Evolutionary conservation across 306 rosid species (phyloP), one percentile per base, ranked within the genome.

Genomic region (Elaeagnus macrophylla): DNA sequence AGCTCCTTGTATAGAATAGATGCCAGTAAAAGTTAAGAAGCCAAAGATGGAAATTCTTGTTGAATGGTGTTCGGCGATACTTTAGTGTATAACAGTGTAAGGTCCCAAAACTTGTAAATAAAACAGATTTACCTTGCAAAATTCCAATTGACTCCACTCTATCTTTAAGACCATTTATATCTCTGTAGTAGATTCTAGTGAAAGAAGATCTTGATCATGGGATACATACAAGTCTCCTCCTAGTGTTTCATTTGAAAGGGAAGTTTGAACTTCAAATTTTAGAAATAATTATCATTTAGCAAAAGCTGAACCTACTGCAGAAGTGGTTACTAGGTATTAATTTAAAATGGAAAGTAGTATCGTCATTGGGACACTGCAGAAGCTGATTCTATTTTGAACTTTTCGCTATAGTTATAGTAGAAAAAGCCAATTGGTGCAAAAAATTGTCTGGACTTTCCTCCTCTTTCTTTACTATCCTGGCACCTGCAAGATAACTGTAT

Each of bases 11-110:
- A 39, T 38, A 25, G 39, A 45, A 39, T 38, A 25, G 39, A 45
- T 48, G 45, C n/a, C 44, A 48, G 55, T 46, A 53, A 52, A 40
- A 7, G 25, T 18, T 57, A 36, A 17, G 43, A 25, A 20, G 56
- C 15, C 12, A 20, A 38, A 20, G 17, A 56, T 5, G 5, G 48
- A 16, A 7, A 45, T 7, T 43, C 14, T 38, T 20, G 39, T 37
- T 9, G 47, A 12, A 57, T 70, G 35, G 16, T 37, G 17, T 32
- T 45, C 7, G 9, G 20, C 52, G 16, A 9, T 12, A 15, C 19
- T 18, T 57, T 42, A 6, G 36, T 12, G 37, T 32, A 44, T 17
- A 56, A 13, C 6, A 56, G 32, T 20, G 3, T 20, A 20, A 20
- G 32, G 32, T 20, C 32, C 32, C 32, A 1, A 20, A 20, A 20